phyloP scores from a whole-genome alignment of 768 basidiomycete species.

The Auriscalpium orientale region DNA sequence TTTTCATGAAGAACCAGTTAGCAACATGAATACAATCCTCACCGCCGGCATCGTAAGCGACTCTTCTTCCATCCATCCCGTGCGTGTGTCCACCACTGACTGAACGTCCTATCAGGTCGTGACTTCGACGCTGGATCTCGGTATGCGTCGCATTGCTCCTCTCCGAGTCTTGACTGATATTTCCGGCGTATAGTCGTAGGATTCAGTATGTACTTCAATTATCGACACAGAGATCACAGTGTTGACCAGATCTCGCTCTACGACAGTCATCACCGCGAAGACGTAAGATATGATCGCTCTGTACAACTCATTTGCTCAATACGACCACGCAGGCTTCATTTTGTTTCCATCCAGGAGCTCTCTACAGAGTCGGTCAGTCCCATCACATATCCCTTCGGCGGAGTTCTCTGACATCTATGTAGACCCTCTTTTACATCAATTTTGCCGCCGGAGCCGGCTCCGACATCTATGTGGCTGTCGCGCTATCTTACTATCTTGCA shows the following conservation, averaged over 20 bases:
- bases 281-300: conserved; percentile 29
- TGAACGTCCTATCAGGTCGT: background rate
- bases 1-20: background rate
- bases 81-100: background rate
- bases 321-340: conserved; percentile 27
- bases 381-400: too few species aligned
- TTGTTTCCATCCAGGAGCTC: conserved; percentile 9
- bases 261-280: conserved; percentile 43
- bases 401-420: background rate
- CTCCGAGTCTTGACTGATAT: too few species aligned
- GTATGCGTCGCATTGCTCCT: background rate
- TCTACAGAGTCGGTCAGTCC: background rate
- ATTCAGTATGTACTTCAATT: background rate
- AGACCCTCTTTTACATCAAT: conserved; percentile 46
- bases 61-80: background rate
- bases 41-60: conserved; percentile 2
- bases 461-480: conserved; percentile 43
- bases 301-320: background rate
- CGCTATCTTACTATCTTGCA: conserved; percentile 42
- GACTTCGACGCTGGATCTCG: conserved; percentile 1
- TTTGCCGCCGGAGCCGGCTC: conserved; percentile 43
- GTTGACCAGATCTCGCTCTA: too few species aligned
- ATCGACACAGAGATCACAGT: too few species aligned
- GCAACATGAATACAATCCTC: background rate
- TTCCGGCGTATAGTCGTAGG: background rate